Base-by-base conservation (phyloP, 1,139 yeast species). In the Williopsis jadinii region DNA sequence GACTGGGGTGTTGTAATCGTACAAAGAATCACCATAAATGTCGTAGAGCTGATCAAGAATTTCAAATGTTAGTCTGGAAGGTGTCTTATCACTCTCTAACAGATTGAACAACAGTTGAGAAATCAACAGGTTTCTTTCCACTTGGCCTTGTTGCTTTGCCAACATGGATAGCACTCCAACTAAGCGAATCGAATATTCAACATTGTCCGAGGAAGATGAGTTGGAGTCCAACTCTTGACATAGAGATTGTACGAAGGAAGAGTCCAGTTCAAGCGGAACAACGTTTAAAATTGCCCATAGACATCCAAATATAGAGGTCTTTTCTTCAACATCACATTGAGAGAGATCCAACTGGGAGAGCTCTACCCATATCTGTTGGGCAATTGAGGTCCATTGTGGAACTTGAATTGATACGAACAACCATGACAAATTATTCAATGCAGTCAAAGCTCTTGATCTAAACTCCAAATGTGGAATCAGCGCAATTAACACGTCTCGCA, bases 11-110 rank as follows among this genome's bases (percentile, higher is more conserved):
- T 88, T 95, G 55, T 86, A 90, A 12, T 68, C 70, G 53, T 68
- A 83, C 29, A 66, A 70, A 26, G 68, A 69, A 62, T 92, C 97
- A n/a, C 84, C 86, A 61, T 84, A 92, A 8, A 88, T 68, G 47
- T 87, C 96, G 60, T 78, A 87, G 9, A 88, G 55, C 9, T 75
- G 66, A 53, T 86, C 81, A 29, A 85, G 61, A 19, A 80, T 64
- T 44, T 84, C 92, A 40, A 80, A 62, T 8, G 78, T 67, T 8
- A 80, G 60, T 44, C 66, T 32, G 8, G 46, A 35, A 11, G 48
- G 61, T 9, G 57, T 46, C 9, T 56, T 51, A 19, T 58, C 45
- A 5, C 49, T 41, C 19, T 61, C 44, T 28, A 59, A 44, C 15
- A 56, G 61, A 9, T 59, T 49, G 26, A 79, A 42, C 40, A 79